Base-by-base conservation (phyloP, 140 eudicot species). In the Cichorium intybus region DNA sequence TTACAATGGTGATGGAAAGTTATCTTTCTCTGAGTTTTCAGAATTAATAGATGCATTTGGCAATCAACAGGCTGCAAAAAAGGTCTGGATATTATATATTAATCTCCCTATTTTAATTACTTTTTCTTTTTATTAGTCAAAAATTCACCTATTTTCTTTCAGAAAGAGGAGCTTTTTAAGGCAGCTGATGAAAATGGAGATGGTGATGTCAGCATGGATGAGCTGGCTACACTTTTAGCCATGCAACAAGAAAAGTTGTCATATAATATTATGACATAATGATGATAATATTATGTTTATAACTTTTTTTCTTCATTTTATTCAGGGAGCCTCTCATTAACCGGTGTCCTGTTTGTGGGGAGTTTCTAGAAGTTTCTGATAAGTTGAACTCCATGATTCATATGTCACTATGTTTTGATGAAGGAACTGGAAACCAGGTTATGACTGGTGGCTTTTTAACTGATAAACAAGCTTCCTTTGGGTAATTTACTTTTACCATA, bases 401-500 rank as follows among this genome's bases (percentile, higher is more conserved):
- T 74, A 76, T 92, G 89, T 83, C 99, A 55, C 66, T 92, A 37
- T 92, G 99, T 71, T 88, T 92, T 57, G 95, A 92, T 81, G 99
- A 92, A 77, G 99, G 99, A 35, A 92, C 99, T 50, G 99, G 99
- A 56, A 88, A 80, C 79, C 95, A 88, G 79, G 75, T 82, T 71
- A 88, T 92, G 99, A 83, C 97, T 5, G 97, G 97, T 34, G 99
- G 99, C 17, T 92, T 92, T 77, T 83, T 92, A 82, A 92, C 99
- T 37, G 97, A 92, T 73, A 85, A 88, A 75, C 95, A 92, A 79
- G 99, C 99, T 49, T 78, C 99, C 24, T 83, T 79, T 11, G 99
- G 98, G 99, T 92, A 62, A 67, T 82, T 52, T 69, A 51, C 49
- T n/a, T 62, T 37, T 73, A 58, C 52, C 35, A 56, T 39, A 5